Evolutionary conservation across 2,329 filamentous ascomycete species (phyloP), one percentile per base, ranked within the genome.

Genomic region (Ascosphaera apis): DNA sequence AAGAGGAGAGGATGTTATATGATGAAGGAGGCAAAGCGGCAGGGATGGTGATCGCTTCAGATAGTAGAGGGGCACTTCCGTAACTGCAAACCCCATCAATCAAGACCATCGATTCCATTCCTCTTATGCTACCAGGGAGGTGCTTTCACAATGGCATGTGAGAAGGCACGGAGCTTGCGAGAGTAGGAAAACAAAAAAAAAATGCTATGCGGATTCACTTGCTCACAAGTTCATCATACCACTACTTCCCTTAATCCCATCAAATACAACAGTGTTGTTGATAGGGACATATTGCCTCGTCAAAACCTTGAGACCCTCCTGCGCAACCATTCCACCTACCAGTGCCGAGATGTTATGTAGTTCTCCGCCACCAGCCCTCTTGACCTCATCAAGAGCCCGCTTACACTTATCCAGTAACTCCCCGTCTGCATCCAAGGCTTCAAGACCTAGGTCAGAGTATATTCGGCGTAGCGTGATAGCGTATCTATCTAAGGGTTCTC

Each of bases 321-420:
- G 91, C n/a, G 86, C 82, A 34, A 91, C 77, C 61, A 98, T 77
- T 2, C 88, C 91, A 19, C 88, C 91, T 1, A 75, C 77, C 38
- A 92, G 59, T 17, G 84, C 76, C 21, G 84, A 78, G 38, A 91
- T 79, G 51, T 93, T 95, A 60, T 98, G 88, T 40, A 98, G 60
- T 53, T 98, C 91, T 37, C 73, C 79, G 18, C 81, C 80, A 34
- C 71, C 73, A 25, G 81, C 78, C 40, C 91, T 72, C 23, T 75
- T 69, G 31, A 82, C 63, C 53, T 84, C 78, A 40, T 71, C 60
- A 1, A 71, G 65, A 11, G 67, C 63, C 44, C 71, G 58, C 16
- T 50, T 11, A 11, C 27, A 30, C n/a, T 11, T 12, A 30, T 12
- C n/a, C 9, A 30, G 27, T 4, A 30, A 13, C n/a, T 30, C 27